A percentile compares a stretch with the other conserved stretches of the same genome.
Conservation (phyloP, 108 stramenopile genomes). For the Chaetoceros tenuissimus region DNA sequence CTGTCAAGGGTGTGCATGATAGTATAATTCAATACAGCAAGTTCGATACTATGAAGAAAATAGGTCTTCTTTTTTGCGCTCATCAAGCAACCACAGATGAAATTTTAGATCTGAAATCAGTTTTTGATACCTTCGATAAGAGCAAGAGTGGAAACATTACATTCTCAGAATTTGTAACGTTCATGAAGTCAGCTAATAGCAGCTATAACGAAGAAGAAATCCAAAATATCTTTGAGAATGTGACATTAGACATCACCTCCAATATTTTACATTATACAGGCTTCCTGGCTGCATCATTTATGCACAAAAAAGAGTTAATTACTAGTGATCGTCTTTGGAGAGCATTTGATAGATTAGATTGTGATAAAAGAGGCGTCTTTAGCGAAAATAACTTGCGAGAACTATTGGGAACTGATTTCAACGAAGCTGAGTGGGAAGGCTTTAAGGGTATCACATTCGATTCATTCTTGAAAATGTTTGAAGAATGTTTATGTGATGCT, state of each 20-base stretch:
- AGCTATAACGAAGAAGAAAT: not conserved
- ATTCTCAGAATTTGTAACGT: not conserved
- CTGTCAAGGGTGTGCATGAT: slow-evolving; percentile 11
- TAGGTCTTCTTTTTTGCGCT: slow-evolving; percentile 46
- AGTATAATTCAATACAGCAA: slow-evolving; percentile 26
- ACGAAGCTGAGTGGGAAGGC: too few relatives aligned
- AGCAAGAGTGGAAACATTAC: slow-evolving; percentile 33
- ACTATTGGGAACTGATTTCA: slow-evolving; percentile 48
- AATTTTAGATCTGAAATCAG: slow-evolving; percentile 59
- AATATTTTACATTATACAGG: slow-evolving; percentile 31
- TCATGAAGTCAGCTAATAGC: not conserved
- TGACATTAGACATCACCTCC: too few relatives aligned
- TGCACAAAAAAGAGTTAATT: slow-evolving; percentile 49
- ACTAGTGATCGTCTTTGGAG: slow-evolving; percentile 60
- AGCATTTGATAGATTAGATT: slow-evolving; percentile 68
- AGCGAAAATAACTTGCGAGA: slow-evolving; percentile 44
- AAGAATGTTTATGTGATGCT: too few relatives aligned
- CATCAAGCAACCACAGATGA: slow-evolving; percentile 52
- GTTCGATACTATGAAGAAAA: not conserved
- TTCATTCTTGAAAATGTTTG: too few relatives aligned
- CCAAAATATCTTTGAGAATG: not conserved
- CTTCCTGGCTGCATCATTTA: slow-evolving; percentile 54
- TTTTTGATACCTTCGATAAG: slow-evolving; percentile 58
- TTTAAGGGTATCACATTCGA: too few relatives aligned
- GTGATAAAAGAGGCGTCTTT: slow-evolving; percentile 53